Evolutionary conservation across 169 alveolate genomes (phyloP).

Genomic region (Cryptosporidium xiaoi): DNA sequence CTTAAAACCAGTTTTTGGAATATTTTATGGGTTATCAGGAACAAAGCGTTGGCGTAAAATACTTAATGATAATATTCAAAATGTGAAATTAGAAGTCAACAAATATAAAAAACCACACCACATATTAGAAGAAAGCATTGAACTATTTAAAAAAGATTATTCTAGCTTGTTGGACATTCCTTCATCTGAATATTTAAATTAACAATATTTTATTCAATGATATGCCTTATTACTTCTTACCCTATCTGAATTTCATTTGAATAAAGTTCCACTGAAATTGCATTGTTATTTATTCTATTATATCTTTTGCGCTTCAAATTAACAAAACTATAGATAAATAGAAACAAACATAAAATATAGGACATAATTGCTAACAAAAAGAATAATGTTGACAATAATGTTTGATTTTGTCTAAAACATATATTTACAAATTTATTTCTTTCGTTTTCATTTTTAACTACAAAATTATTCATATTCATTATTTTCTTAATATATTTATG

Average conservation of each 20-base stretch:
- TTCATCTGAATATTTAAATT: conserved; percentile 2
- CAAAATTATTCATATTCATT: neutral
- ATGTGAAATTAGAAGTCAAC: neutral
- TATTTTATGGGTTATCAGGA: conserved; percentile 85
- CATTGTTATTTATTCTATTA: neutral
- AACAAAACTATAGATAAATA: conserved; percentile 15
- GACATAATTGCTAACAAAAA: conserved; percentile 8
- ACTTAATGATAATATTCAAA: neutral
- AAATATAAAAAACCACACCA: neutral
- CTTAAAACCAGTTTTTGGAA: conserved; percentile 85
- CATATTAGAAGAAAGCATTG: neutral
- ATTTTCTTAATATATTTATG: neutral
- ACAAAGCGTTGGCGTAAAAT: conserved; percentile 50
- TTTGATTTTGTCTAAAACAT: neutral
- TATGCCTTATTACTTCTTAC: no score
- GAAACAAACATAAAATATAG: neutral
- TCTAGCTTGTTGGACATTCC: conserved; percentile 1
- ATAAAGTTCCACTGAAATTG: neutral
- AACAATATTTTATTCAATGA: neutral
- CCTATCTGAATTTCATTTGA: no score
- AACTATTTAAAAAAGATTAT: conserved; percentile 14
- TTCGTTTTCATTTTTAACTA: neutral
- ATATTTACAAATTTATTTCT: neutral
- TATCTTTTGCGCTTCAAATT: conserved; percentile 4
- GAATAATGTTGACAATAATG: conserved; percentile 1